These are phyloP conservation scores for Climacium dendroides DNA, from an alignment of 225 moss, liverwort and hornwort species.

Conservation along the genomic window DNA sequence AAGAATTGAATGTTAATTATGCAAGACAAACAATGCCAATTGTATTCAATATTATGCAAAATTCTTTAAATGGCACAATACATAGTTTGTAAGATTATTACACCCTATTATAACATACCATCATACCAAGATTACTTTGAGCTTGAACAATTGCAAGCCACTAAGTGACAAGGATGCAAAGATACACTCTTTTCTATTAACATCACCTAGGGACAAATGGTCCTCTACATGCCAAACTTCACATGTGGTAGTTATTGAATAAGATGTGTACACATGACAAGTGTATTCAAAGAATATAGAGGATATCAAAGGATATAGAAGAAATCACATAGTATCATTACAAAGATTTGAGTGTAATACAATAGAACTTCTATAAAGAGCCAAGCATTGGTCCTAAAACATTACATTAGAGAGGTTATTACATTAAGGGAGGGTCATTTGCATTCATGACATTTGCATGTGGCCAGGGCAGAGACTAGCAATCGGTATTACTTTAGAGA, in stretches of 20 bases:
- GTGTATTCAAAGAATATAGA: not conserved
- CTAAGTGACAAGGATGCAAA: not conserved
- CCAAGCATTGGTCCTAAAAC: fast-evolving
- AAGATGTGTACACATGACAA: not conserved
- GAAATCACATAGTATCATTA: no score
- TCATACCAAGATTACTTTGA: not conserved
- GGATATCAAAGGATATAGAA: not conserved
- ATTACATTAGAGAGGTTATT: not conserved
- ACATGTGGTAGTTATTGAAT: not conserved
- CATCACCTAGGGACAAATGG: not conserved
- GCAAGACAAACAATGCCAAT: no score
- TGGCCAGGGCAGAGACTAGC: fast-evolving
- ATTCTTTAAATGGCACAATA: not conserved
- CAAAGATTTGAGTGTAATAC: not conserved
- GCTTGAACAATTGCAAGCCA: not conserved
- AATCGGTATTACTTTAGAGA: not conserved
- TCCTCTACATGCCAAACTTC: not conserved
- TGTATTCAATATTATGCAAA: no score
- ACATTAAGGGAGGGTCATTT: no score
- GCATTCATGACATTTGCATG: not conserved
- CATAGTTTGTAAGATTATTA: no score
- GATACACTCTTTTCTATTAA: not conserved
- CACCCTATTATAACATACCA: no score
- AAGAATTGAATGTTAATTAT: no score
- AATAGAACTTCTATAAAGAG: not conserved